phyloP scores from a whole-genome alignment of 2,329 filamentous ascomycete species.

The Xenoacremonium recifei region DNA sequence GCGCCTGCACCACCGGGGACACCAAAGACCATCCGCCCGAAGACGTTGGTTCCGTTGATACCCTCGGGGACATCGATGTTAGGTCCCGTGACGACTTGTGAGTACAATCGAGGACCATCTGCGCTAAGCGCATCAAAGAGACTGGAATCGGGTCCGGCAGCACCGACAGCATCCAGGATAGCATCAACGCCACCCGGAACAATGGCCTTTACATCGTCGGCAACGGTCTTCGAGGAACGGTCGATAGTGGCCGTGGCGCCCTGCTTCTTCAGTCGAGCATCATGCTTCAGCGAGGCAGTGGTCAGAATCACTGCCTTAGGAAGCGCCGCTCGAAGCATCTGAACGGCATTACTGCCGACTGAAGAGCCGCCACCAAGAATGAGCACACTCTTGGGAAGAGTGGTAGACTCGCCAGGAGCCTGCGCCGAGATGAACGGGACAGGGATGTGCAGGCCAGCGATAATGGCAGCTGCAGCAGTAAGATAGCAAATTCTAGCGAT shows the following conservation, averaged over 20 bases:
- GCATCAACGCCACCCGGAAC: slow-evolving; percentile 14
- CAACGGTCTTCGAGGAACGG: slow-evolving; percentile 5
- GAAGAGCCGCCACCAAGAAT: slow-evolving; percentile 18
- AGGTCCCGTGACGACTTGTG: slow-evolving; percentile 16
- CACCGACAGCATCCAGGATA: slow-evolving; percentile 19
- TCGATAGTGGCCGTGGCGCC: slow-evolving; percentile 12
- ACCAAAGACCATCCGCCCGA: slow-evolving; percentile 15
- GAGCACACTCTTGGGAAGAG: slow-evolving; percentile 9
- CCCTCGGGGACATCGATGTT: slow-evolving; percentile 7
- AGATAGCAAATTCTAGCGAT: slow-evolving; percentile 17
- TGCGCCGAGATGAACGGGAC: slow-evolving; percentile 14
- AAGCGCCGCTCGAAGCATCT: slow-evolving; percentile 16
- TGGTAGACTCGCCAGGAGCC: slow-evolving; percentile 2
- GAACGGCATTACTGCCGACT: slow-evolving; percentile 18
- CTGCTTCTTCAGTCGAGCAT: slow-evolving; percentile 5
- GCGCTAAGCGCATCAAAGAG: slow-evolving; percentile 7
- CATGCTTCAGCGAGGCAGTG: slow-evolving; percentile 13
- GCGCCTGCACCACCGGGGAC: slow-evolving; percentile 12
- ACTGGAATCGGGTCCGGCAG: slow-evolving; percentile 7
- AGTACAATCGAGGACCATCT: slow-evolving; percentile 12
- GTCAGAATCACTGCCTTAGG: slow-evolving; percentile 12
- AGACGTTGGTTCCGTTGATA: slow-evolving; percentile 7
- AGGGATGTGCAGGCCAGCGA: slow-evolving; percentile 15
- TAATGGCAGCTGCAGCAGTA: slow-evolving; percentile 16
- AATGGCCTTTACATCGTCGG: slow-evolving; percentile 2